Conservation (phyloP, 257 asterid species). For the Leonotis leonurus region DNA sequence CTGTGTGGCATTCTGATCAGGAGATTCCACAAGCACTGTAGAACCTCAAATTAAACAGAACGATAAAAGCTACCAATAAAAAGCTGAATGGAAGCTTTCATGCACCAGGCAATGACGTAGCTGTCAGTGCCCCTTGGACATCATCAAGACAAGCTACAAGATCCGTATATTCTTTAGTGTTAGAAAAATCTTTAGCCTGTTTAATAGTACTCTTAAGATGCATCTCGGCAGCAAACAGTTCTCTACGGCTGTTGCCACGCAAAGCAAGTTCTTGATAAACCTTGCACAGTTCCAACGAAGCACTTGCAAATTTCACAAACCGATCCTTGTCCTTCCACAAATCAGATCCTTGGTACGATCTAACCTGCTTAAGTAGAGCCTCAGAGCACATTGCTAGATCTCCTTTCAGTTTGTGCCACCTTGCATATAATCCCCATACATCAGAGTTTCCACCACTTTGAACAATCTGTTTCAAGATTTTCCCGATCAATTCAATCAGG, state of each 20-base stretch:
- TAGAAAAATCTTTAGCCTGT: slow-evolving; percentile 58
- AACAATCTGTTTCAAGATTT: slow-evolving; percentile 50
- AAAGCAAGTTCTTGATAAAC: slow-evolving; percentile 56
- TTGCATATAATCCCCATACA: slow-evolving; percentile 72
- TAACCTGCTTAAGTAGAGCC: slow-evolving; percentile 86
- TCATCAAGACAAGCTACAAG: slow-evolving; percentile 58
- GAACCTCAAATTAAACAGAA: neutral
- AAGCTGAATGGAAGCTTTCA: slow-evolving; percentile 14
- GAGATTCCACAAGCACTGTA: too few relatives aligned
- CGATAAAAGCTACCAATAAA: neutral
- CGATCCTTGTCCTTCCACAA: slow-evolving; percentile 68
- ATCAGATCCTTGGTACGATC: slow-evolving; percentile 87
- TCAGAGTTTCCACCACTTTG: slow-evolving; percentile 61
- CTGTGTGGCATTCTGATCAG: too few relatives aligned
- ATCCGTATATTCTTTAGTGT: slow-evolving; percentile 41
- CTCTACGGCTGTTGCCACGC: slow-evolving; percentile 39
- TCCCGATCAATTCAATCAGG: slow-evolving; percentile 56
- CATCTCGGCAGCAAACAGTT: slow-evolving; percentile 82
- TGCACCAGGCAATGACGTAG: slow-evolving; percentile 22
- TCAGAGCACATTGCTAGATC: slow-evolving; percentile 87
- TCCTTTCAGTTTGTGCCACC: slow-evolving; percentile 88
- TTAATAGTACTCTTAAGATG: slow-evolving; percentile 70
- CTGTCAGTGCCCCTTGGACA: slow-evolving; percentile 48
- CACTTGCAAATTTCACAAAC: slow-evolving; percentile 66
- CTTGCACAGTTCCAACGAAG: slow-evolving; percentile 75